These are phyloP conservation scores for Leishmania braziliensis DNA, from an alignment of 208 protist genomes.

Conservation along the genomic window DNA sequence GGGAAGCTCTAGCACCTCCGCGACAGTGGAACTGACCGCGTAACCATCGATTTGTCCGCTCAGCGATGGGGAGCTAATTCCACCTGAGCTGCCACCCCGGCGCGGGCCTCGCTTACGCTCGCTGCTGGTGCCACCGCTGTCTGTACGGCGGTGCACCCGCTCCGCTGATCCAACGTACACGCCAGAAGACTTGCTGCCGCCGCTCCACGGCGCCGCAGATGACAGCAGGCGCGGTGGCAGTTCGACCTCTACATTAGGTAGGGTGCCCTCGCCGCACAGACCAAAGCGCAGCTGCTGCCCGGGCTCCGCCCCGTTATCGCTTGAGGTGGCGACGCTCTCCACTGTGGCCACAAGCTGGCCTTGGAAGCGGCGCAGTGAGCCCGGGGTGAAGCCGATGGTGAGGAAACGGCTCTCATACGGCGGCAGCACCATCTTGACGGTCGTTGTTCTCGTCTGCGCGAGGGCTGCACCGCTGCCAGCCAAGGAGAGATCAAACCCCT, in stretches of 20 bases:
- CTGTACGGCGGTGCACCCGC: conserved; percentile 16
- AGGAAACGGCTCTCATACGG: conserved; percentile 96
- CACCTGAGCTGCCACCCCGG: conserved; percentile 13
- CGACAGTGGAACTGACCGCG: neutral
- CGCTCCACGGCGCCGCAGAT: neutral
- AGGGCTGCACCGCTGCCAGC: conserved; percentile 28
- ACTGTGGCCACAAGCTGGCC: conserved; percentile 93
- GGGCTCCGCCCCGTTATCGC: conserved; percentile 27
- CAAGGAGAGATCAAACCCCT: conserved; percentile 64
- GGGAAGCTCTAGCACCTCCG: conserved; percentile 80
- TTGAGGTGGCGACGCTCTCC: conserved; percentile 66
- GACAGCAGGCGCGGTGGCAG: conserved; percentile 49
- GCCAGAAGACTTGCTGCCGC: neutral
- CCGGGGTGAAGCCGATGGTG: conserved; percentile 90
- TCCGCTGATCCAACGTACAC: conserved; percentile 10
- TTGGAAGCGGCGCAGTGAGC: conserved; percentile 73
- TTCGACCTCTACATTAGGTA: conserved; percentile 88
- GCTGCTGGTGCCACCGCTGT: conserved; percentile 9
- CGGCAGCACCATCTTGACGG: conserved; percentile 73
- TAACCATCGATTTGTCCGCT: conserved; percentile 13
- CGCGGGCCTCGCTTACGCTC: conserved; percentile 15
- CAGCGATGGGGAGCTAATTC: neutral
- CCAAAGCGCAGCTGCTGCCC: conserved; percentile 82
- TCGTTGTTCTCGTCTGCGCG: conserved; percentile 1
- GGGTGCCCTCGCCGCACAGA: conserved; percentile 92